Evolutionary conservation across 345 rosid genomes (phyloP).

Genomic region (Erodium maritimum): DNA sequence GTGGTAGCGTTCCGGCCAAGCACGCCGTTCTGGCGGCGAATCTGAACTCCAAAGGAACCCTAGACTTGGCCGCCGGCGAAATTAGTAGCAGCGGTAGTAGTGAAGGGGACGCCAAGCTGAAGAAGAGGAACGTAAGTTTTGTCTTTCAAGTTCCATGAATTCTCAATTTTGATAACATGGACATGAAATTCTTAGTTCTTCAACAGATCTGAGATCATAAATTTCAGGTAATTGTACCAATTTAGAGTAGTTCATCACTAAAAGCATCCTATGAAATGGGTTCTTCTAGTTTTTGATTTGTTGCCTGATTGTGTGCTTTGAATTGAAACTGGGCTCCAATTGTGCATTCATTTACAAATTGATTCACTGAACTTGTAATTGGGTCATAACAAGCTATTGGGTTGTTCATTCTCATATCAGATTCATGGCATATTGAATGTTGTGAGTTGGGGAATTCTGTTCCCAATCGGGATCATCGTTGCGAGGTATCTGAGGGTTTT

Average conservation of each 20-base stretch:
- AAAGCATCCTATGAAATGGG: no score
- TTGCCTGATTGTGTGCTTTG: not conserved
- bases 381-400: not conserved
- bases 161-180: no score
- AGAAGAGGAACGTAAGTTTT: constrained; percentile 58
- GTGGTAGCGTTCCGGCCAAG: not conserved
- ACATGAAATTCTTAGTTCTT: no score
- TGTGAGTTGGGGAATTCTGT: constrained; percentile 80
- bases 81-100: not conserved
- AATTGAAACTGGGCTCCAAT: not conserved
- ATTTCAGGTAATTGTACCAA: no score
- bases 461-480: constrained; percentile 55
- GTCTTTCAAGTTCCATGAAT: no score
- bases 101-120: constrained; percentile 23
- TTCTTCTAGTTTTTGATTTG: no score
- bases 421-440: constrained; percentile 80
- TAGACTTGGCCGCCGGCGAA: not conserved
- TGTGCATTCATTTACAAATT: not conserved
- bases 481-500: constrained; percentile 65
- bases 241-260: no score
- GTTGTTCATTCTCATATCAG: constrained; percentile 20
- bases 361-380: not conserved
- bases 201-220: no score
- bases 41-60: not conserved
- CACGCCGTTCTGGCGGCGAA: not conserved